These are phyloP conservation scores for Rhipidocladum racemiflorum DNA, from an alignment of 176 grass and related monocot genomes.

Conservation along the genomic window DNA sequence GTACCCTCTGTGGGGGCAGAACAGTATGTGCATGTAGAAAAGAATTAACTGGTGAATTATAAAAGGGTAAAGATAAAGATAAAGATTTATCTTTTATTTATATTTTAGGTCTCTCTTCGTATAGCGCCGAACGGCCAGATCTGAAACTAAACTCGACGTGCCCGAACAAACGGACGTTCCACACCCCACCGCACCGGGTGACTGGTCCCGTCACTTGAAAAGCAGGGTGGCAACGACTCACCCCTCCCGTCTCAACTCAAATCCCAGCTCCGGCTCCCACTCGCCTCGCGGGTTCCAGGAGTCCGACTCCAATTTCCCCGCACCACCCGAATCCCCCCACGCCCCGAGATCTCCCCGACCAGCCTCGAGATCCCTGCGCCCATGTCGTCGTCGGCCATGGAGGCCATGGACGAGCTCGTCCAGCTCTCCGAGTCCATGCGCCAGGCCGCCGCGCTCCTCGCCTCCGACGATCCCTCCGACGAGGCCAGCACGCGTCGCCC, in stretches of 20 bases:
- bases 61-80: too few relatives aligned
- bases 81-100: too few relatives aligned
- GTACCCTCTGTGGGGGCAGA: too few relatives aligned
- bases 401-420: constrained; percentile 84
- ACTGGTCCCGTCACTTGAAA: constrained; percentile 50
- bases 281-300: constrained; percentile 32
- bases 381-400: constrained; percentile 73
- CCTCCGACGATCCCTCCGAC: constrained; percentile 81
- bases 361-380: constrained; percentile 44
- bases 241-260: constrained; percentile 8
- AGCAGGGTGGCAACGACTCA: constrained; percentile 39
- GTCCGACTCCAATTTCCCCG: constrained; percentile 33
- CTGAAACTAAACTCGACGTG: constrained; percentile 19
- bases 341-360: constrained; percentile 53
- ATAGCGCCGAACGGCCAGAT: too few relatives aligned
- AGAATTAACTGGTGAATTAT: too few relatives aligned
- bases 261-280: background rate
- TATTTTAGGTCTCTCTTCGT: too few relatives aligned
- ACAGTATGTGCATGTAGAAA: too few relatives aligned
- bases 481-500: constrained; percentile 52
- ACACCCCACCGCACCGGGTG: constrained; percentile 12
- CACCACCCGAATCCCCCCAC: background rate
- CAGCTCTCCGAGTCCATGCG: constrained; percentile 83
- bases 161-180: constrained; percentile 21
- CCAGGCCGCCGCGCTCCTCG: constrained; percentile 87